These are phyloP conservation scores for Sphaerobolus stellatus DNA, from an alignment of 1,284 basidiomycete species.

Conservation along the genomic window DNA sequence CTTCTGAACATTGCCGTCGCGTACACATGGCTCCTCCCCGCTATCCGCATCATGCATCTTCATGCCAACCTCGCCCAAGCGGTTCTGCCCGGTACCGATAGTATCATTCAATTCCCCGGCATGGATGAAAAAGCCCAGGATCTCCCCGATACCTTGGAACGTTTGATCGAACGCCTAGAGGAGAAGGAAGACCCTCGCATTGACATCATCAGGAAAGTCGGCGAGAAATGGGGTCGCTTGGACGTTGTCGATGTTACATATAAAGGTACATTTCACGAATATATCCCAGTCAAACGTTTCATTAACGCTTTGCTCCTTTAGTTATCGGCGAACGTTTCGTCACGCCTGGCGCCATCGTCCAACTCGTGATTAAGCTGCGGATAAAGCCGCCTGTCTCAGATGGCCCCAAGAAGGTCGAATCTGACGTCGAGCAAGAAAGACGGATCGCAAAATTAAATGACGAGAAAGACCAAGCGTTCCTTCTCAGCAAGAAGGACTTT, in stretches of 20 bases:
- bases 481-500: slow-evolving; percentile 59
- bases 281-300: slow-evolving; percentile 1
- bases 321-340: slow-evolving; percentile 91
- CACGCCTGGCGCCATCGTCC: slow-evolving; percentile 87
- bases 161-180: slow-evolving; percentile 51
- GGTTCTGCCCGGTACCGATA: slow-evolving; percentile 52
- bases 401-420: slow-evolving; percentile 33
- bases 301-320: slow-evolving; percentile 31
- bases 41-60: slow-evolving; percentile 77
- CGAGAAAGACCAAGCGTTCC: slow-evolving; percentile 67
- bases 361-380: slow-evolving; percentile 82
- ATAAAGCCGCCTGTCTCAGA: slow-evolving; percentile 49
- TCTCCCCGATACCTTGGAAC: slow-evolving; percentile 41
- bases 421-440: slow-evolving; percentile 52
- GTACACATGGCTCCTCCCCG: slow-evolving; percentile 89
- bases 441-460: slow-evolving; percentile 50
- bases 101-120: slow-evolving; percentile 75
- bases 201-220: slow-evolving; percentile 65
- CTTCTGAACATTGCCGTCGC: slow-evolving; percentile 82
- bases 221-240: slow-evolving; percentile 74
- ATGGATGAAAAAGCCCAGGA: slow-evolving; percentile 52
- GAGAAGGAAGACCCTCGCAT: slow-evolving; percentile 53
- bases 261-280: slow-evolving; percentile 57
- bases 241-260: slow-evolving; percentile 86
- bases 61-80: slow-evolving; percentile 88